phyloP scores from a whole-genome alignment of 2,329 filamentous ascomycete genomes.

The Penicillium sp. region DNA sequence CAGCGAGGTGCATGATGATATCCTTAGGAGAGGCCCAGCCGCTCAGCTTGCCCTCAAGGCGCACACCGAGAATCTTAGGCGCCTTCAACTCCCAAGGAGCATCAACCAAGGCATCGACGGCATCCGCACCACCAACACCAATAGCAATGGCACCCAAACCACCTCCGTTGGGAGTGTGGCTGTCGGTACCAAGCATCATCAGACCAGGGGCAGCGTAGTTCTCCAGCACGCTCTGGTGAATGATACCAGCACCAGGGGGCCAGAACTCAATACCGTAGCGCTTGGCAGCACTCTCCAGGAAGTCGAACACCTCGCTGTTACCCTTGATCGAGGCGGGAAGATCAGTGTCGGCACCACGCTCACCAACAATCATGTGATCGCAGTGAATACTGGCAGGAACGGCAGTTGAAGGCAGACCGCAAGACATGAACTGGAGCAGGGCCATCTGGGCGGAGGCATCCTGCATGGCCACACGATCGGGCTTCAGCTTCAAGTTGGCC shows the following conservation, averaged over 20 bases:
- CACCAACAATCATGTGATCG: constrained; percentile 97
- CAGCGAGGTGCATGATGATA: constrained; percentile 95
- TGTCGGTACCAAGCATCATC: constrained; percentile 99
- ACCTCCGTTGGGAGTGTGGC: constrained; percentile 95
- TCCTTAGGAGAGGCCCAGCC: constrained; percentile 96
- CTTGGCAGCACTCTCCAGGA: constrained; percentile 86
- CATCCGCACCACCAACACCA: constrained; percentile 96
- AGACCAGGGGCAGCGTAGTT: constrained; percentile 96
- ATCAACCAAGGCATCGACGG: constrained; percentile 96
- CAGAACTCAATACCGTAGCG: constrained; percentile 95
- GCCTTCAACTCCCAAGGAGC: constrained; percentile 98
- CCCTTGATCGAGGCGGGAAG: constrained; percentile 80
- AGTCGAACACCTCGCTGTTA: constrained; percentile 97
- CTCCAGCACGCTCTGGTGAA: constrained; percentile 96
- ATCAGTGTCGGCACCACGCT: constrained; percentile 84
- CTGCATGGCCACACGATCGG: constrained; percentile 97
- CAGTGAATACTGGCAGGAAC: constrained; percentile 98
- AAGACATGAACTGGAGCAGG: constrained; percentile 97
- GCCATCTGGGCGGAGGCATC: constrained; percentile 99
- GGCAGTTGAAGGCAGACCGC: constrained; percentile 81
- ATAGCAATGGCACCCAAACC: constrained; percentile 94
- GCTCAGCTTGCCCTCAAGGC: constrained; percentile 82
- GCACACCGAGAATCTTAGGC: constrained; percentile 94
- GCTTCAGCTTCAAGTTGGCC: constrained; percentile 94
- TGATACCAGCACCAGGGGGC: constrained; percentile 91